Evolutionary conservation across 1,139 yeast genomes (phyloP), one percentile per base, ranked within the genome.

Genomic region (Yamadazyma trypodendri): DNA sequence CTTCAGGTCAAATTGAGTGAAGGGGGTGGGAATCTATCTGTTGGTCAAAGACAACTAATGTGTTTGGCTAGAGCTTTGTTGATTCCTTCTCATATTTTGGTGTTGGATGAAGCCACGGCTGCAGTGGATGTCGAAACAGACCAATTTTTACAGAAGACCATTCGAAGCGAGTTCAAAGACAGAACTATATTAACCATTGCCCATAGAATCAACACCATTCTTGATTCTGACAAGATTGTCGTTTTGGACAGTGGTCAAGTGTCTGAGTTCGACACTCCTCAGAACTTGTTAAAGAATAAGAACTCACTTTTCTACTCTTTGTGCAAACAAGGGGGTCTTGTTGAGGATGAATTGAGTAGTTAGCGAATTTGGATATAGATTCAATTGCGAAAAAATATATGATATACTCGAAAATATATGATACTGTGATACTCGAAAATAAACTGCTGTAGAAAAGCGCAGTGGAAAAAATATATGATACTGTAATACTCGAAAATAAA

Each of bases 111-210:
- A 64, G 97, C 97, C 11, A 90, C 97, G 3, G 97, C 97, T 2
- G 96, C 96, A 2, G 96, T 92, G 36, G 98, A 92, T 61, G 96
- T 89, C 23, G 95, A 89, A 55, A 92, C 98, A 1, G 98, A 92
- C 60, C 69, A 82, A 50, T 75, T 89, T 32, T 73, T 90, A 37
- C 97, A 90, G 64, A 81, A 83, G 52, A 90, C 97, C 0, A 90
- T 90, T 40, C 77, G 97, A 59, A 65, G 72, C 3, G 95, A 88
- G 42, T 90, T 90, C 60, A 79, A 81, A 51, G 88, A 89, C 47
- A 78, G 95, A 58, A 90, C 97, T 0, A 89, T 92, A 54, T 69
- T 92, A 51, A 90, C 97, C 3, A 90, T 92, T 66, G 97, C 97
- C 2, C 97, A 92, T 61, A 77, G 98, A 60, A 72, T 92, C 49